These are phyloP conservation scores for Hypoxylon intermedium DNA, from an alignment of 495 filamentous ascomycete genomes.

Conservation along the genomic window DNA sequence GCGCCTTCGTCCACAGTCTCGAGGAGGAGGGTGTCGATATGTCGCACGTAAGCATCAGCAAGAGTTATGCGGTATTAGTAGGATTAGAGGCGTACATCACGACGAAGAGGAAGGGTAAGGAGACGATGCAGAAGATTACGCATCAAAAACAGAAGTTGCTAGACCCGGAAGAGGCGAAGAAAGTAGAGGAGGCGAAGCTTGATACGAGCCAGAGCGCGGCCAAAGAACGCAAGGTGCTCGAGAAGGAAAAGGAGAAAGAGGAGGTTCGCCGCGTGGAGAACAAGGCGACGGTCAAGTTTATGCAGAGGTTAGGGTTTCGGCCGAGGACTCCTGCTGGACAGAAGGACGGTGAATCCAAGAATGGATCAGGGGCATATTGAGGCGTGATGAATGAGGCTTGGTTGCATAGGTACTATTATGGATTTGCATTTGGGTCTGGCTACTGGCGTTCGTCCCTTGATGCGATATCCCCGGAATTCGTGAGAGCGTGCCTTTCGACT, in stretches of 20 bases:
- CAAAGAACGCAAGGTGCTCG: constrained; percentile 52
- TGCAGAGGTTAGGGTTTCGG: constrained; percentile 45
- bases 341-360: constrained; percentile 12
- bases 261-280: constrained; percentile 50
- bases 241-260: constrained; percentile 44
- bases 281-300: constrained; percentile 37
- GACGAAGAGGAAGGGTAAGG: constrained; percentile 65
- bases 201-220: constrained; percentile 61
- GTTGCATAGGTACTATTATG: neutral
- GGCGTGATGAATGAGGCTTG: constrained; percentile 4
- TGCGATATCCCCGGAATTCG: constrained; percentile 23
- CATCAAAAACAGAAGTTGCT: constrained; percentile 49
- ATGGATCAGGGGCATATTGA: constrained; percentile 4
- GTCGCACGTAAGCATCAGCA: constrained; percentile 75
- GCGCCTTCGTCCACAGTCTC: constrained; percentile 75
- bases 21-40: constrained; percentile 80
- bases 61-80: constrained; percentile 80
- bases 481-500: neutral
- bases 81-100: constrained; percentile 81
- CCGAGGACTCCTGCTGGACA: constrained; percentile 36
- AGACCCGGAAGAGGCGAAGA: constrained; percentile 52
- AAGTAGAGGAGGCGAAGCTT: constrained; percentile 49
- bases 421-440: constrained; percentile 3
- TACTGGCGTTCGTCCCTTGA: constrained; percentile 12
- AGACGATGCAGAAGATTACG: constrained; percentile 46